Conservation (phyloP, 2,329 filamentous ascomycete genomes). For the Drechslerella stenobrocha region DNA sequence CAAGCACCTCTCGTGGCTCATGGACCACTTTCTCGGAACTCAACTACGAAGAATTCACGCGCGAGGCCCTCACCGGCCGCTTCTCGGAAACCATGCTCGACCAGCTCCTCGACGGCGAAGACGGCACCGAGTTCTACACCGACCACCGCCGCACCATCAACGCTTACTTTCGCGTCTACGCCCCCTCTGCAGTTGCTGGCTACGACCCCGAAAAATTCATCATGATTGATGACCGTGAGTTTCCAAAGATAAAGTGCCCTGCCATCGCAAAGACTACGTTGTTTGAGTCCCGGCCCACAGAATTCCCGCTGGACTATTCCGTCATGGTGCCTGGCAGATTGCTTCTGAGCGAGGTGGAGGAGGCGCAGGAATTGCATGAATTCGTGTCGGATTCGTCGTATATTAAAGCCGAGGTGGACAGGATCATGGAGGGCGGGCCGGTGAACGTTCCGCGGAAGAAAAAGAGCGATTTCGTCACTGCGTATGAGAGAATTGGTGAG, state of each 20-base stretch:
- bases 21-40: slow-evolving; percentile 19
- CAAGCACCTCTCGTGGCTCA: slow-evolving; percentile 1
- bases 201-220: slow-evolving; percentile 45
- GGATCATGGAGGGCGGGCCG: slow-evolving; percentile 17
- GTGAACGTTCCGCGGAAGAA: slow-evolving; percentile 15
- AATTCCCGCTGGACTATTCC: slow-evolving; percentile 21
- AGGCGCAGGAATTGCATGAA: slow-evolving; percentile 33
- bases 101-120: slow-evolving; percentile 22
- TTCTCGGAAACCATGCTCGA: slow-evolving; percentile 14
- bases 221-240: slow-evolving; percentile 17
- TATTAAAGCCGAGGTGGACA: slow-evolving; percentile 14
- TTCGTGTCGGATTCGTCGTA: slow-evolving; percentile 32
- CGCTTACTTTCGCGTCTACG: slow-evolving; percentile 37
- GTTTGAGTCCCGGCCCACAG: slow-evolving; percentile 20
- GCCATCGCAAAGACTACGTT: slow-evolving; percentile 26
- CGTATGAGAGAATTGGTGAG: slow-evolving; percentile 24
- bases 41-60: slow-evolving; percentile 33
- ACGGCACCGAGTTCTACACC: slow-evolving; percentile 26
- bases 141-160: slow-evolving; percentile 18
- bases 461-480: slow-evolving; percentile 1
- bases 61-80: slow-evolving; percentile 12
- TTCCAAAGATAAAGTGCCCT: slow-evolving; percentile 28
- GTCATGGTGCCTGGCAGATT: slow-evolving; percentile 21
- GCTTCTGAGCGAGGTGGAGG: slow-evolving; percentile 25
- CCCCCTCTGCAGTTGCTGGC: slow-evolving; percentile 21